Conservation (phyloP, 345 rosid genomes). For the Gossypium longicalyx region DNA sequence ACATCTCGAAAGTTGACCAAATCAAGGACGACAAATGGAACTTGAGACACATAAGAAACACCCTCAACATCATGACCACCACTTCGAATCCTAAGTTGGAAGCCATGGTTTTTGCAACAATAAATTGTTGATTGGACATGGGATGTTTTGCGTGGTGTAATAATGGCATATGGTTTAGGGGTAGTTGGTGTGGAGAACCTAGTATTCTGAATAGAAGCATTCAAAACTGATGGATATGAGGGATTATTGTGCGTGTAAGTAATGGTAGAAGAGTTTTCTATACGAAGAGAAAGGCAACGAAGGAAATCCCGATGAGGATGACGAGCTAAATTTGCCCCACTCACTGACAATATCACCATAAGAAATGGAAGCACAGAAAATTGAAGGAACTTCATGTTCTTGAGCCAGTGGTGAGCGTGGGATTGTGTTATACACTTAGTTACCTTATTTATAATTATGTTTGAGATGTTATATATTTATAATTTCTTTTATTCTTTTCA, state of each 20-base stretch:
- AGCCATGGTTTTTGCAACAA: not conserved
- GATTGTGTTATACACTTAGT: too few species aligned
- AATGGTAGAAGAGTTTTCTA: not conserved
- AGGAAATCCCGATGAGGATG: not conserved
- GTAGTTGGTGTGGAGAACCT: slow-evolving; percentile 3
- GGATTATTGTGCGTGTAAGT: not conserved
- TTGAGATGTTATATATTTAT: too few species aligned
- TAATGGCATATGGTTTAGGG: not conserved
- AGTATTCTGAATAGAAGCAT: not conserved
- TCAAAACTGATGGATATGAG: not conserved
- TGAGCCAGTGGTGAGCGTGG: not conserved
- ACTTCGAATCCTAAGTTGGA: slow-evolving; percentile 1
- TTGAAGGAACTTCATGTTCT: not conserved
- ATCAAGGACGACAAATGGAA: slow-evolving; percentile 7
- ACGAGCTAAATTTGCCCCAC: not conserved
- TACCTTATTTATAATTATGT: not conserved
- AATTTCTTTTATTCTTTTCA: too few species aligned
- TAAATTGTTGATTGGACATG: slow-evolving; percentile 4
- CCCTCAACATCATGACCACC: slow-evolving; percentile 15
- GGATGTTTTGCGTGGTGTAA: not conserved
- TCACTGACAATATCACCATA: not conserved
- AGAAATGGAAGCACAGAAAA: not conserved
- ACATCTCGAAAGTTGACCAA: not conserved
- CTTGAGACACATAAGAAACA: not conserved
- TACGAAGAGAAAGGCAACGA: not conserved